Evolutionary conservation across 768 basidiomycete genomes (phyloP).

Genomic region (Tylopilus felleus): DNA sequence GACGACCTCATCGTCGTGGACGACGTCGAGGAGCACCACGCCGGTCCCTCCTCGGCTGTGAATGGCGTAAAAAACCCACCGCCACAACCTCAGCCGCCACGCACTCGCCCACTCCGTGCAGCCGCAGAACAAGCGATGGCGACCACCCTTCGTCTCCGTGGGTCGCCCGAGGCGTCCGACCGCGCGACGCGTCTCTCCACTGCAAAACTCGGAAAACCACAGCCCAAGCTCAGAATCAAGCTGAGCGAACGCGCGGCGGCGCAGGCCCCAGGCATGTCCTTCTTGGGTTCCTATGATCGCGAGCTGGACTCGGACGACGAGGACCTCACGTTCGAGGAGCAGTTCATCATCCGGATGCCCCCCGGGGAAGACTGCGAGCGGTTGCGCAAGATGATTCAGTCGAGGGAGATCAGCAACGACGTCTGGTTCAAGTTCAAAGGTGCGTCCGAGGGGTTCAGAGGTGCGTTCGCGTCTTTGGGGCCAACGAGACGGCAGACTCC

Average conservation of each 20-base stretch:
- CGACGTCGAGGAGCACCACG: conserved; percentile 46
- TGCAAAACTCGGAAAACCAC: conserved; percentile 42
- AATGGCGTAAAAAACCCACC: conserved; percentile 24
- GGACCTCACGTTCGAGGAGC: conserved; percentile 93
- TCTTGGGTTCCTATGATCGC: conserved; percentile 87
- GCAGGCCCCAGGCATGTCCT: conserved; percentile 82
- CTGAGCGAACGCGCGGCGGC: conserved; percentile 79
- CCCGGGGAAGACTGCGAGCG: conserved; percentile 78
- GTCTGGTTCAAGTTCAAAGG: conserved; percentile 99
- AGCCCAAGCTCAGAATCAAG: conserved; percentile 86
- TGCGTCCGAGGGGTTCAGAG: conserved; percentile 25
- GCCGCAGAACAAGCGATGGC: conserved; percentile 36
- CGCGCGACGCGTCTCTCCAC: conserved; percentile 58
- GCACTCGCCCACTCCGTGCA: conserved; percentile 32
- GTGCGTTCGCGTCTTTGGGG: conserved; percentile 1
- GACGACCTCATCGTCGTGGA: conserved; percentile 64
- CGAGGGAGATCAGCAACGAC: conserved; percentile 76
- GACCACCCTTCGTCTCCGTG: conserved; percentile 31
- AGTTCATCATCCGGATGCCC: conserved; percentile 89
- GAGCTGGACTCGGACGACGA: conserved; percentile 96
- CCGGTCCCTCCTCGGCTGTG: conserved; percentile 34
- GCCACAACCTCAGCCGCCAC: conserved; percentile 17
- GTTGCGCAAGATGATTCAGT: conserved; percentile 75
- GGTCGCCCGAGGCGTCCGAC: conserved; percentile 36
- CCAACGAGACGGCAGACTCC: conserved; percentile 57